A percentile compares a stretch with the other conserved stretches of the same genome.
Evolutionary conservation across 768 basidiomycete genomes (phyloP).

Genomic region (Trametes gibbosa): DNA sequence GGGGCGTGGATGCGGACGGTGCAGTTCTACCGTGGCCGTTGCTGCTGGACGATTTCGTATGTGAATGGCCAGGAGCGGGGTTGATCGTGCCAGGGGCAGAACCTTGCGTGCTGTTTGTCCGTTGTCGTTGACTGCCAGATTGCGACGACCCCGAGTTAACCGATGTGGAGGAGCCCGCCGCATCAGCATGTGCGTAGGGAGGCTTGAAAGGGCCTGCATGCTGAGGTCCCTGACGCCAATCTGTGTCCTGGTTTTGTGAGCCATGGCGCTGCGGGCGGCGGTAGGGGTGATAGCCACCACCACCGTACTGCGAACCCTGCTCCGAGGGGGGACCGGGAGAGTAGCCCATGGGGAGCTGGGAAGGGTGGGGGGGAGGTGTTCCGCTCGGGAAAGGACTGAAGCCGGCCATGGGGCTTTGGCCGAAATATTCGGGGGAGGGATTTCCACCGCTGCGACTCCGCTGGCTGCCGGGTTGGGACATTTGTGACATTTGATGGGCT

Average conservation of each 20-base stretch:
- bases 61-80: slow-evolving; percentile 24
- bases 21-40: slow-evolving; percentile 22
- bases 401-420: slow-evolving; percentile 48
- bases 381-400: slow-evolving; percentile 70
- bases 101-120: slow-evolving; percentile 73
- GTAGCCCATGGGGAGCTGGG: slow-evolving; percentile 43
- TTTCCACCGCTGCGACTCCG: slow-evolving; percentile 37
- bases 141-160: slow-evolving; percentile 60
- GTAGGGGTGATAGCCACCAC: slow-evolving; percentile 79
- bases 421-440: slow-evolving; percentile 52
- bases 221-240: slow-evolving; percentile 45
- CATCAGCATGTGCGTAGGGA: slow-evolving; percentile 77
- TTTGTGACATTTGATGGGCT: slow-evolving; percentile 44
- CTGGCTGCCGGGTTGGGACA: slow-evolving; percentile 32
- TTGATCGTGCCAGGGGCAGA: slow-evolving; percentile 37
- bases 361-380: slow-evolving; percentile 61
- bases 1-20: slow-evolving; percentile 21
- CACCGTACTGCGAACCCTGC: slow-evolving; percentile 44
- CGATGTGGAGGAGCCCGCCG: slow-evolving; percentile 76
- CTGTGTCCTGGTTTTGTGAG: slow-evolving; percentile 34
- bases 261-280: slow-evolving; percentile 56
- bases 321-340: slow-evolving; percentile 28
- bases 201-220: slow-evolving; percentile 53
- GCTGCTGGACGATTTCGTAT: slow-evolving; percentile 19
- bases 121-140: slow-evolving; percentile 51